Conservation (phyloP, 805 yeast genomes). For the Teunomyces panamensis region DNA sequence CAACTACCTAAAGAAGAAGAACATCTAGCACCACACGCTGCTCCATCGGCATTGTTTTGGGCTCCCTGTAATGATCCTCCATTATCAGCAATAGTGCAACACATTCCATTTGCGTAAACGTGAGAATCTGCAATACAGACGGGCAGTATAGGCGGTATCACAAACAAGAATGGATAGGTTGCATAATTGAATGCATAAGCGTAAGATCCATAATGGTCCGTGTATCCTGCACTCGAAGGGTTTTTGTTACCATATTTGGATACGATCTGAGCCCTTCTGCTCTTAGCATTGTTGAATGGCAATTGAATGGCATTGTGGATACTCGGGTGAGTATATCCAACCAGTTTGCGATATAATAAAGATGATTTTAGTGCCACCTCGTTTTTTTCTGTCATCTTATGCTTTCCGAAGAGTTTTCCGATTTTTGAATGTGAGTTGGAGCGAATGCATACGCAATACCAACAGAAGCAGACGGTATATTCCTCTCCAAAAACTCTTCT, state of each 20-base stretch:
- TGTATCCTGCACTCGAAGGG: not conserved
- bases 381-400: not conserved
- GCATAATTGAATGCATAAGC: slow-evolving; percentile 1
- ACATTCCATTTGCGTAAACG: slow-evolving; percentile 7
- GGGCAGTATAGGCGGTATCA: slow-evolving; percentile 9
- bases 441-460: slow-evolving; percentile 10
- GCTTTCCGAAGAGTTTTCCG: slow-evolving; percentile 4
- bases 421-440: slow-evolving; percentile 5
- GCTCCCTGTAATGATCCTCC: slow-evolving; percentile 3
- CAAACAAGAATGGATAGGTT: slow-evolving; percentile 8
- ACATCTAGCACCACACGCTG: slow-evolving; percentile 1
- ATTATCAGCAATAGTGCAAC: slow-evolving; percentile 9
- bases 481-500: slow-evolving; percentile 12
- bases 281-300: slow-evolving; percentile 6
- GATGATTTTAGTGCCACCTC: not conserved
- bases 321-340: slow-evolving; percentile 14
- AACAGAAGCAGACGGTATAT: slow-evolving; percentile 21
- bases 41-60: slow-evolving; percentile 4
- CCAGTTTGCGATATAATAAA: slow-evolving; percentile 4
- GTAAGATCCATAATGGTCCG: not conserved
- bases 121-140: slow-evolving; percentile 1
- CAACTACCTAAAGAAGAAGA: not conserved
- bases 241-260: slow-evolving; percentile 5
- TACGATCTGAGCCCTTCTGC: not conserved
- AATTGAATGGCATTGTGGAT: slow-evolving; percentile 12